phyloP scores from a whole-genome alignment of 257 asterid genomes.

The Linaria vulgaris region DNA sequence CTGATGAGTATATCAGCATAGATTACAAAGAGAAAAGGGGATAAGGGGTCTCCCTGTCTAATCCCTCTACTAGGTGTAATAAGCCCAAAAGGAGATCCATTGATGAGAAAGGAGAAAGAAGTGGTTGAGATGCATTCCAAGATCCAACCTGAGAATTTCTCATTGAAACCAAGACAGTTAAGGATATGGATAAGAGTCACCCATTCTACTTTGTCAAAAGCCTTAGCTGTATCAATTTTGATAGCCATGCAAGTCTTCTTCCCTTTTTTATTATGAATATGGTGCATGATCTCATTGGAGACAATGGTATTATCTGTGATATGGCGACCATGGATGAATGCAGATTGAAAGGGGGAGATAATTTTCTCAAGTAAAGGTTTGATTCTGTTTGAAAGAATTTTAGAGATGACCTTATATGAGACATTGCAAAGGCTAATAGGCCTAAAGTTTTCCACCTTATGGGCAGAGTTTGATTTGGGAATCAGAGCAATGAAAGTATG shows the following conservation, averaged over 20 bases:
- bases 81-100: background rate
- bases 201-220: background rate
- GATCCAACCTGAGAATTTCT: background rate
- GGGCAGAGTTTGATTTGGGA: too few species aligned
- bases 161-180: background rate
- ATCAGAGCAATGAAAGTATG: too few species aligned
- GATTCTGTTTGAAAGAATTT: background rate
- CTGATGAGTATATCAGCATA: background rate
- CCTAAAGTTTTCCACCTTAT: too few species aligned
- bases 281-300: background rate
- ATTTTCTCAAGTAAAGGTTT: background rate
- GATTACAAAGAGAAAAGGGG: background rate
- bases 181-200: background rate
- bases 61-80: background rate
- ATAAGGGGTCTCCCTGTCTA: background rate
- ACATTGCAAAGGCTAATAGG: too few species aligned
- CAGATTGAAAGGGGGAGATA: background rate
- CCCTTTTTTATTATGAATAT: background rate
- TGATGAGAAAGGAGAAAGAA: background rate
- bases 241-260: background rate
- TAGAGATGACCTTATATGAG: background rate
- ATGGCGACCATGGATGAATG: background rate
- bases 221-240: background rate
- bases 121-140: background rate
- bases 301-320: background rate